A percentile compares a stretch with the other conserved stretches of the same genome.
phyloP scores from a whole-genome alignment of 306 rosid genomes.

The Ceratonia siliqua region DNA sequence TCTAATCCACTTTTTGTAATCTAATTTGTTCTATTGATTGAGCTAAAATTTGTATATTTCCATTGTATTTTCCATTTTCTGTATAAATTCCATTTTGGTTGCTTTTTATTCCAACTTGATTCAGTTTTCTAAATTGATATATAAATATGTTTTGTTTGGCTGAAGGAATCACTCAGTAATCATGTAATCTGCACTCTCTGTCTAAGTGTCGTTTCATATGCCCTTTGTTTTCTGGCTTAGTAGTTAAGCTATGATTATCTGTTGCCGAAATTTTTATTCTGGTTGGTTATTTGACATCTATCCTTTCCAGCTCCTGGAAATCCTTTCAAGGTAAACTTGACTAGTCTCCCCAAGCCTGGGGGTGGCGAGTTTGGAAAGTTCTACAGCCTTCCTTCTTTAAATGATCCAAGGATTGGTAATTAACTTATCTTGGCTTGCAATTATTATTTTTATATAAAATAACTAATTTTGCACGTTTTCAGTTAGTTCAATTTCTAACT shows the following conservation, averaged over 20 bases:
- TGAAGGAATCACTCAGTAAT: too few species aligned
- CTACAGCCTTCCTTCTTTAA: slow-evolving; percentile 45
- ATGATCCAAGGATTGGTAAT: slow-evolving; percentile 47
- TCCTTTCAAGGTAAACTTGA: slow-evolving; percentile 47
- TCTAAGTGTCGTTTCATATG: background rate
- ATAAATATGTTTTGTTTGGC: background rate
- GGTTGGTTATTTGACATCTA: background rate
- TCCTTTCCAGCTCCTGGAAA: slow-evolving; percentile 34
- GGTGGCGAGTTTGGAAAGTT: slow-evolving; percentile 50
- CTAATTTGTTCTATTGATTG: background rate
- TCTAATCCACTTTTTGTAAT: background rate
- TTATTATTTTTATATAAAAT: background rate
- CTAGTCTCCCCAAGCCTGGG: slow-evolving; percentile 44
- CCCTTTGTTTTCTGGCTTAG: background rate
- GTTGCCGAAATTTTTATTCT: slow-evolving; percentile 9
- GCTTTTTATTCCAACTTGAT: background rate
- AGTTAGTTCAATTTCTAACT: slow-evolving; percentile 3
- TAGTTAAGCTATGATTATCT: background rate
- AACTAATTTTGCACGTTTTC: slow-evolving; percentile 17
- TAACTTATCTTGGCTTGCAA: background rate
- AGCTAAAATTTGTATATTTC: background rate
- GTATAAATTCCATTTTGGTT: background rate
- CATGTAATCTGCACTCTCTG: background rate
- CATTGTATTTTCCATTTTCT: background rate
- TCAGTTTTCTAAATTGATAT: background rate